Conservation (phyloP, 345 rosid species). For the Eucalyptus curtisii region DNA sequence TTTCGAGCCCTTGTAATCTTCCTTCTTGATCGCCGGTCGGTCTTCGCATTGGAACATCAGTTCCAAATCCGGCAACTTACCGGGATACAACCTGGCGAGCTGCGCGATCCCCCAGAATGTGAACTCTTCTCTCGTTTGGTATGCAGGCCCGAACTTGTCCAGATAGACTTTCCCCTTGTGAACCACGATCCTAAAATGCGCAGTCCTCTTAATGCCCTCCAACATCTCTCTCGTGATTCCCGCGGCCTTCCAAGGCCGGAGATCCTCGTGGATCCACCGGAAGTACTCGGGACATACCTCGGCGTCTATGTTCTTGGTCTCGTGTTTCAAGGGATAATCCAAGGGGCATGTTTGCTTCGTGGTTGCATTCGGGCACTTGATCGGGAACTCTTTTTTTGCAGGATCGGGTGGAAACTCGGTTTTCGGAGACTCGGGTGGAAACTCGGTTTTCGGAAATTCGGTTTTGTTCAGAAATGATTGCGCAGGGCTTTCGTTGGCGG, state of each 20-base stretch:
- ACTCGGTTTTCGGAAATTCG: neutral
- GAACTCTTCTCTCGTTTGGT: constrained; percentile 48
- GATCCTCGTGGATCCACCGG: constrained; percentile 53
- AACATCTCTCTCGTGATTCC: constrained; percentile 44
- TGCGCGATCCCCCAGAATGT: constrained; percentile 70
- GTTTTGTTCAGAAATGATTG: neutral
- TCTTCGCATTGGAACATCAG: constrained; percentile 45
- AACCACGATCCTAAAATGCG: constrained; percentile 40
- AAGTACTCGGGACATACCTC: constrained; percentile 49
- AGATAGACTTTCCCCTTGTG: constrained; percentile 35
- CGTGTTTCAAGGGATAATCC: constrained; percentile 20
- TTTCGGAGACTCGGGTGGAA: no score
- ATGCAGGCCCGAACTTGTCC: constrained; percentile 20
- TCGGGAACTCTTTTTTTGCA: neutral
- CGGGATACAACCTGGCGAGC: constrained; percentile 59
- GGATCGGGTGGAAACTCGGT: neutral
- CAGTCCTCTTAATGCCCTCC: constrained; percentile 17
- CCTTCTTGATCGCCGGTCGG: constrained; percentile 17
- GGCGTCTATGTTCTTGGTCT: neutral
- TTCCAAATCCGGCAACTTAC: constrained; percentile 51
- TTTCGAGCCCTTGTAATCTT: constrained; percentile 1
- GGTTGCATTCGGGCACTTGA: neutral
- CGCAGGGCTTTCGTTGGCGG: neutral
- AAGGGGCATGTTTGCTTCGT: constrained; percentile 7
- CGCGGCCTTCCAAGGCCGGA: constrained; percentile 32